Percentiles rank a stretch among this genome's conserved stretches.
Conservation (phyloP, 441 rosid genomes). For the Aquilaria agallochum region DNA sequence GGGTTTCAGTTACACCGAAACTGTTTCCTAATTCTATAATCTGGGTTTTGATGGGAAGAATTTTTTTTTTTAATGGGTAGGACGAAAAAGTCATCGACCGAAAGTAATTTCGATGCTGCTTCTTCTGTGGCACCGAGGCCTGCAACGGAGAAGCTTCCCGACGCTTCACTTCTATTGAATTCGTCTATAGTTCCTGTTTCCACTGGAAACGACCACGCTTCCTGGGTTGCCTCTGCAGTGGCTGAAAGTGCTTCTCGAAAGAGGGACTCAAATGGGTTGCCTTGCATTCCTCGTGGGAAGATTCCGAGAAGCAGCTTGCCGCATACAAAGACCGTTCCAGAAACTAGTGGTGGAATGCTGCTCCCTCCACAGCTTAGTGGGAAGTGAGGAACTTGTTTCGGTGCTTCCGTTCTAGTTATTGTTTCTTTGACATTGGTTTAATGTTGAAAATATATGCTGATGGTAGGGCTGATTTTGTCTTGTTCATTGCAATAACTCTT, state of each 20-base stretch:
- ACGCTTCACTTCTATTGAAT: conserved; percentile 71
- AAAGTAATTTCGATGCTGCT: conserved; percentile 17
- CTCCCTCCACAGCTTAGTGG: conserved; percentile 92
- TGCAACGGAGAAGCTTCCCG: conserved; percentile 56
- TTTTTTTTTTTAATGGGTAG: conserved; percentile 21
- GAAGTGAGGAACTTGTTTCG: conserved; percentile 39
- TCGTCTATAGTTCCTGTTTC: conserved; percentile 29
- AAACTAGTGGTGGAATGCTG: conserved; percentile 54
- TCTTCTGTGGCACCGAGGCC: conserved; percentile 16
- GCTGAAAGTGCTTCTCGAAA: conserved; percentile 66
- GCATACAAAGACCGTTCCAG: conserved; percentile 51
- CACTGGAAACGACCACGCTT: conserved; percentile 58
- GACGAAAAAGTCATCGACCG: conserved; percentile 17
- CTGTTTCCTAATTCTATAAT: too few relatives aligned
- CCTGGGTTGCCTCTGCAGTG: conserved; percentile 74
- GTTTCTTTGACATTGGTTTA: neutral
- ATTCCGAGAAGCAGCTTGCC: conserved; percentile 56
- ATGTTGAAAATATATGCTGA: neutral
- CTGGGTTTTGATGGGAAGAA: neutral
- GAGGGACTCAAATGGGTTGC: conserved; percentile 41
- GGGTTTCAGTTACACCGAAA: too few relatives aligned
- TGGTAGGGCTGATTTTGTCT: neutral
- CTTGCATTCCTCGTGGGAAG: conserved; percentile 47
- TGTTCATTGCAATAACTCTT: neutral
- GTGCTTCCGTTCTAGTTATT: neutral